These are phyloP conservation scores for Tetrapisispora nanseiensis DNA, from an alignment of 805 yeast species.

Conservation along the genomic window DNA sequence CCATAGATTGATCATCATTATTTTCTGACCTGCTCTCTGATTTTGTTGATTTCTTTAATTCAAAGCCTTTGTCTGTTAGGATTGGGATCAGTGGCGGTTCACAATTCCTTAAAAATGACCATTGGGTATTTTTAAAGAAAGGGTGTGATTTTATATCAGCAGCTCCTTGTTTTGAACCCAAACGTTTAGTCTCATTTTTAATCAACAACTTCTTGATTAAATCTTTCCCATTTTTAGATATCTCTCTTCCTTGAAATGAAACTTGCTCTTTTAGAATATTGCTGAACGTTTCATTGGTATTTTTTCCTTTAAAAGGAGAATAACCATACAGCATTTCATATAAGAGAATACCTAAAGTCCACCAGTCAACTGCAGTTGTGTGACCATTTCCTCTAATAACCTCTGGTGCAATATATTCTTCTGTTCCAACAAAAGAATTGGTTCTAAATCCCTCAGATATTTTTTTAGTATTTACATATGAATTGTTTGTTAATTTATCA, in stretches of 20 bases:
- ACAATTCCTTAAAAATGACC: constrained; percentile 90
- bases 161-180: constrained; percentile 92
- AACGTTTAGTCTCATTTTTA: constrained; percentile 79
- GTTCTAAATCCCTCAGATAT: constrained; percentile 96
- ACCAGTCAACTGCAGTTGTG: constrained; percentile 98
- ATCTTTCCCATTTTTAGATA: constrained; percentile 68
- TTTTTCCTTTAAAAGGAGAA: constrained; percentile 91
- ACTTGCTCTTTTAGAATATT: constrained; percentile 81
- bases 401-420: constrained; percentile 97
- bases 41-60: constrained; percentile 33
- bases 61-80: constrained; percentile 42
- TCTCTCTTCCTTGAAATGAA: constrained; percentile 55
- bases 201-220: constrained; percentile 71
- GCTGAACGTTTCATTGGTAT: constrained; percentile 81
- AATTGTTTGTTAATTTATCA: constrained; percentile 13
- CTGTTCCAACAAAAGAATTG: constrained; percentile 97
- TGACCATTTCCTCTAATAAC: constrained; percentile 96
- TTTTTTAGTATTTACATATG: constrained; percentile 69
- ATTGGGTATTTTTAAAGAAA: constrained; percentile 82
- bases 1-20: constrained; percentile 8
- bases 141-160: constrained; percentile 87
- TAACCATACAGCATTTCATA: constrained; percentile 93
- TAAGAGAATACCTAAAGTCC: constrained; percentile 94
- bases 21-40: constrained; percentile 15
- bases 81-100: constrained; percentile 95